phyloP scores from a whole-genome alignment of 1,284 basidiomycete species.

The Ganoderma meredithae region DNA sequence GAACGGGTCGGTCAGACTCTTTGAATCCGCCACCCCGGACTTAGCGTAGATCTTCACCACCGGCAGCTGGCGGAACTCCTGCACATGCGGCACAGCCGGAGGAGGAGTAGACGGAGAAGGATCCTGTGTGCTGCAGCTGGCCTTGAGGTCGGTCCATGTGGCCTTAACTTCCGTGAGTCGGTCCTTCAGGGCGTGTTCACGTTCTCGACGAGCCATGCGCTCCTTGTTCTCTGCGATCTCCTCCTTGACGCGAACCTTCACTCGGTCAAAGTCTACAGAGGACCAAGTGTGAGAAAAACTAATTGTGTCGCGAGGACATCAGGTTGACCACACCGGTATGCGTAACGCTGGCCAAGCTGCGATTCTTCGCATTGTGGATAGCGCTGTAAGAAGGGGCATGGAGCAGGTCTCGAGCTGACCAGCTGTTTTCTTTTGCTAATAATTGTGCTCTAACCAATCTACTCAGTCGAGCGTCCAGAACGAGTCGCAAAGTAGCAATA shows the following conservation, averaged over 20 bases:
- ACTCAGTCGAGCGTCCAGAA: not conserved
- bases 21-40: constrained; percentile 10
- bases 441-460: constrained; percentile 24
- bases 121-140: constrained; percentile 15
- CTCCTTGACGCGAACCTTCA: constrained; percentile 23
- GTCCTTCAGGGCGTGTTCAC: constrained; percentile 22
- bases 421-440: constrained; percentile 23
- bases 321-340: constrained; percentile 21
- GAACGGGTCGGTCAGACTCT: constrained; percentile 35
- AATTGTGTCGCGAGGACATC: not conserved
- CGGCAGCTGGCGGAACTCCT: constrained; percentile 53
- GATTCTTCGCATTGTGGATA: constrained; percentile 32
- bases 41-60: constrained; percentile 49
- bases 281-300: not conserved
- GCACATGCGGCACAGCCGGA: constrained; percentile 47
- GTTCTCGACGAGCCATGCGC: constrained; percentile 19
- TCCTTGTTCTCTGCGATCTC: constrained; percentile 29
- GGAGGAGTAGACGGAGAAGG: not conserved
- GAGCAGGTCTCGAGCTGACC: constrained; percentile 32
- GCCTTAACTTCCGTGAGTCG: constrained; percentile 32
- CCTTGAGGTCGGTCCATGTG: constrained; percentile 22
- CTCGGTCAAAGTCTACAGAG: constrained; percentile 28
- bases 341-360: constrained; percentile 25
- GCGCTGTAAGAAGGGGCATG: constrained; percentile 28
- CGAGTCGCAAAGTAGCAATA: not conserved